Conservation (phyloP, 2,329 filamentous ascomycete species). For the Diplodia corticola region DNA sequence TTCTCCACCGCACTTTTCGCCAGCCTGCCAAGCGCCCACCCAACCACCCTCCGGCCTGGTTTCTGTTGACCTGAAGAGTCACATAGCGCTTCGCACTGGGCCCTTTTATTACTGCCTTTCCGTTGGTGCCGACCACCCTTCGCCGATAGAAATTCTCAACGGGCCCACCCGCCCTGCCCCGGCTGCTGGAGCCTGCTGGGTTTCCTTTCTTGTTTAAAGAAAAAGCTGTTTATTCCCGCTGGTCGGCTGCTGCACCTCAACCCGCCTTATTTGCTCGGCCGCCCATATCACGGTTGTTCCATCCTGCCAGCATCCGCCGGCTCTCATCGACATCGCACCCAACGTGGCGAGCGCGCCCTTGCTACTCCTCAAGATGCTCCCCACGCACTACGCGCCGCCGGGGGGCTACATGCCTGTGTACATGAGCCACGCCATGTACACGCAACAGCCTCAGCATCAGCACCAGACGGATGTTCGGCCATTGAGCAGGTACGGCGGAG, state of each 20-base stretch:
- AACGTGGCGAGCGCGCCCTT: background rate
- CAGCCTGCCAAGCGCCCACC: background rate
- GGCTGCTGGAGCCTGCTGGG: background rate
- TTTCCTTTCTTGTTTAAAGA: background rate
- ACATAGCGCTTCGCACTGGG: background rate
- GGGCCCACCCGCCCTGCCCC: background rate
- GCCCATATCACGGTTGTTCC: background rate
- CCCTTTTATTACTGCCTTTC: background rate
- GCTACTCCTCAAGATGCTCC: background rate
- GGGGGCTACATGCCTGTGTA: background rate
- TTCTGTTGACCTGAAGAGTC: background rate
- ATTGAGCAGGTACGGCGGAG: conserved; percentile 19
- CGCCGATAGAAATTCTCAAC: conserved; percentile 1
- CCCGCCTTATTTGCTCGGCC: background rate
- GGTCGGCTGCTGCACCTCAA: background rate
- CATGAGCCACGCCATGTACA: background rate
- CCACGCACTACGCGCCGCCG: background rate
- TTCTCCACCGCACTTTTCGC: background rate
- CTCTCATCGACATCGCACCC: background rate
- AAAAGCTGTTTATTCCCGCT: too few species aligned
- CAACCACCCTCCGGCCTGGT: background rate
- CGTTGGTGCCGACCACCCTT: background rate
- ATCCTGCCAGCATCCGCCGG: background rate
- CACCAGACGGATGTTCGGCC: conserved; percentile 2
- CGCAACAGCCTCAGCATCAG: background rate